Evolutionary conservation across 306 rosid species (phyloP).

Genomic region (Vigna mungo): DNA sequence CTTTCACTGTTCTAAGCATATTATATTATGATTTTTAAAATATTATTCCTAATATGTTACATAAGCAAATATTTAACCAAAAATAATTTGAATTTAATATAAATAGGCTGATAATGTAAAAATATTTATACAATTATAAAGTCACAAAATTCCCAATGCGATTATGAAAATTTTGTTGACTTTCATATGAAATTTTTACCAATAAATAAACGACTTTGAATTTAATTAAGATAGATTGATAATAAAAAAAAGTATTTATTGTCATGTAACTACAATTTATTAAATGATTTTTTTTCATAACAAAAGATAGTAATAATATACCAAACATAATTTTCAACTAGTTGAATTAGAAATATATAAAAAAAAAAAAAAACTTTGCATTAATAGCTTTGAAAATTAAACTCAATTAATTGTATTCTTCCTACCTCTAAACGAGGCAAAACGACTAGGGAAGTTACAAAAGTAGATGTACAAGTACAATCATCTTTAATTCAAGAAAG

Average conservation of each 20-base stretch:
- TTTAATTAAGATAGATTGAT: too few relatives aligned
- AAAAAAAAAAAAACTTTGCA: not conserved
- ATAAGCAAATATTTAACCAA: too few relatives aligned
- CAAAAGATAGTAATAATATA: not conserved
- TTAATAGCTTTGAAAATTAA: not conserved
- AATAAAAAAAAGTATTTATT: too few relatives aligned
- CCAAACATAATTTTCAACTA: not conserved
- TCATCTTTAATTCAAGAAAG: too few relatives aligned
- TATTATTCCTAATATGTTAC: too few relatives aligned
- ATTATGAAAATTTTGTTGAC: not conserved
- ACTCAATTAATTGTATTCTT: not conserved
- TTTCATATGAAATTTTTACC: too few relatives aligned
- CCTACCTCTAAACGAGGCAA: not conserved
- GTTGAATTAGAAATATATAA: not conserved
- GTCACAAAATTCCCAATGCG: too few relatives aligned
- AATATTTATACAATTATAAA: too few relatives aligned
- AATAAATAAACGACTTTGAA: too few relatives aligned
- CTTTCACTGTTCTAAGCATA: fast-evolving
- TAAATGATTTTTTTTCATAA: not conserved
- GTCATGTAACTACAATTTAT: not conserved
- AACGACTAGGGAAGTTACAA: not conserved
- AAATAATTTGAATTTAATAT: too few relatives aligned
- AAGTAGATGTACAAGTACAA: not conserved
- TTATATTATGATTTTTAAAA: too few relatives aligned
- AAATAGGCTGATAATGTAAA: too few relatives aligned